phyloP scores from a whole-genome alignment of 169 alveolate genomes.

The Babesia microti region DNA sequence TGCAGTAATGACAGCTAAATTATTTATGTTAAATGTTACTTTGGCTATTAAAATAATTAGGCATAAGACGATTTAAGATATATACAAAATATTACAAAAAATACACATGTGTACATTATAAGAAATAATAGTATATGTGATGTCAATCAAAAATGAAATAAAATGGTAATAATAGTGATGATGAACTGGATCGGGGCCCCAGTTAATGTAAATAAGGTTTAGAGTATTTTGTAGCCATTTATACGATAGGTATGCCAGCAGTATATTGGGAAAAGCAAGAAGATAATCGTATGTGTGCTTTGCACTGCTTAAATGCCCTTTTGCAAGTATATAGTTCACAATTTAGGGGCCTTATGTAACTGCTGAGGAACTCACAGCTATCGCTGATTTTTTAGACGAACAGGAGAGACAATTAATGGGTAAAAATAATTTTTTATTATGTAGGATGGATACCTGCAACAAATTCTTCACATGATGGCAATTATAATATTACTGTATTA shows the following conservation, averaged over 20 bases:
- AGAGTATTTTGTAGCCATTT: no score
- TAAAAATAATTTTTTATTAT: not conserved
- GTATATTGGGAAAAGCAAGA: conserved; percentile 75
- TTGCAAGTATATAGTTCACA: conserved; percentile 49
- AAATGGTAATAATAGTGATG: no score
- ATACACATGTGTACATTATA: conserved; percentile 35
- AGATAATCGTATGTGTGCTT: conserved; percentile 67
- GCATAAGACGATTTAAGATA: conserved; percentile 34
- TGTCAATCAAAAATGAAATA: no score
- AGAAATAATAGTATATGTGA: conserved; percentile 33
- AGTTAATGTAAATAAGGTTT: no score
- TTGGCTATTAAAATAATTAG: conserved; percentile 38
- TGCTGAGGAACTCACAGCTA: conserved; percentile 20
- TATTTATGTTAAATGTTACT: conserved; percentile 24
- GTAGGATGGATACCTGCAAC: conserved; percentile 1
- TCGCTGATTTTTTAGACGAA: conserved; percentile 19
- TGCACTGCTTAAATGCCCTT: conserved; percentile 63
- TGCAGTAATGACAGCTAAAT: conserved; percentile 27
- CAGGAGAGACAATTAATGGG: conserved; percentile 31
- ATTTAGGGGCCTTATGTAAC: conserved; percentile 36
- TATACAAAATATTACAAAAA: conserved; percentile 35
- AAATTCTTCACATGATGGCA: conserved; percentile 30
- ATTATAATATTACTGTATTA: conserved; percentile 31
- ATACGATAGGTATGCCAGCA: no score
- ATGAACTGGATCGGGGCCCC: no score